A percentile compares a stretch with the other conserved stretches of the same genome.
These are phyloP conservation scores for Candolleomyces aberdarensis DNA, from an alignment of 768 basidiomycete species.

Conservation along the genomic window DNA sequence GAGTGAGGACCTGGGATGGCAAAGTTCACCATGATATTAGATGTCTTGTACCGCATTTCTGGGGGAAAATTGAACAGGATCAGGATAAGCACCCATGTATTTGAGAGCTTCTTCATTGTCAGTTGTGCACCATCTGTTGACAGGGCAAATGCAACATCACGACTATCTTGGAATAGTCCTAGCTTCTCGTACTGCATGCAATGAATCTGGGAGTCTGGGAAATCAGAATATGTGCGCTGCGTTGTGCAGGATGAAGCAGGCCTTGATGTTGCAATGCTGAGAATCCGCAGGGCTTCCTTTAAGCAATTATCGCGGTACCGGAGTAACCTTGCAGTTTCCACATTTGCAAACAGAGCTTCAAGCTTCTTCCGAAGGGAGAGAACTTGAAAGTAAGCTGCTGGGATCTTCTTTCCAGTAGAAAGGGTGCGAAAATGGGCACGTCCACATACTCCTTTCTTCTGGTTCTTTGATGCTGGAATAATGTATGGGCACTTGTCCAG, in stretches of 20 bases:
- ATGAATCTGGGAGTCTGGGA: conserved; percentile 19
- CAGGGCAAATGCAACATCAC: conserved; percentile 32
- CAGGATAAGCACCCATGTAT: conserved; percentile 42
- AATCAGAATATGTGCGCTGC: conserved; percentile 20
- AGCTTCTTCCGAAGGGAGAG: conserved; percentile 22
- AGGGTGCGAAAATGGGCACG: conserved; percentile 9
- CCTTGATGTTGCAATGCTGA: conserved; percentile 13
- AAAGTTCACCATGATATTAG: conserved; percentile 19
- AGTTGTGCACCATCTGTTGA: conserved; percentile 42
- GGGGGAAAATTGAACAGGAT: conserved; percentile 28
- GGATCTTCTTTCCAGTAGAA: conserved; percentile 8
- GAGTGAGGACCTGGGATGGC: conserved; percentile 26
- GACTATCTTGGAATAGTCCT: conserved; percentile 19
- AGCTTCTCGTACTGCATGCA: conserved; percentile 15
- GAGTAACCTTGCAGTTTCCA: conserved; percentile 18
- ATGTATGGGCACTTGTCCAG: conserved; percentile 12
- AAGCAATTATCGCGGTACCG: conserved; percentile 21
- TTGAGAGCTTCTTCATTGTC: conserved; percentile 37
- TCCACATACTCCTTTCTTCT: conserved; percentile 12
- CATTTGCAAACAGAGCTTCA: conserved; percentile 25
- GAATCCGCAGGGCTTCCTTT: conserved; percentile 16
- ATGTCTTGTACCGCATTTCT: conserved; percentile 18
- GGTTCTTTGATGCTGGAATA: neutral
- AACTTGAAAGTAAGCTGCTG: conserved; percentile 19
- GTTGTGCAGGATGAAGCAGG: neutral